Base-by-base conservation (phyloP, 108 stramenopile species). In the Skeletonema marinoi region DNA sequence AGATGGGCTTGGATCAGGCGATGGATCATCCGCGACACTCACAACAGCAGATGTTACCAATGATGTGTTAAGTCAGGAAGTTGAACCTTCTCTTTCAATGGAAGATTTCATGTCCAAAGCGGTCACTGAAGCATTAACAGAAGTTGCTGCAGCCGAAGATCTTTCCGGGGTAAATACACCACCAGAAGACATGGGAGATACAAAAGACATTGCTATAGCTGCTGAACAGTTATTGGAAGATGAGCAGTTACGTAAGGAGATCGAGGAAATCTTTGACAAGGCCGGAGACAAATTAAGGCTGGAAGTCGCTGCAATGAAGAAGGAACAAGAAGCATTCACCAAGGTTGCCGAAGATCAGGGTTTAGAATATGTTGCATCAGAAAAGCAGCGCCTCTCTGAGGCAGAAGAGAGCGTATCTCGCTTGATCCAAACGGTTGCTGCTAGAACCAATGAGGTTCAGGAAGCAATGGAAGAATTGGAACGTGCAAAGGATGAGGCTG, bases 381-480 rank as follows among this genome's bases (percentile, higher is more conserved):
- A 81, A 60, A 70, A 66, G 51, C 68, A 74, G 56, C 80, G 80
- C 16, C 68, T 81, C 46, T 42, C 80, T 14, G 80, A 81, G 64
- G 80, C 80, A 32, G 68, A 81, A 48, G 80, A 63, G 60, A 81
- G 80, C 70, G 80, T 74, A 0, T 56, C 68, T 33, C 73, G 73
- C 17, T 70, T 81, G 50, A 81, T 81, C 30, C 71, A 73, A 60
- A 81, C 74, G 38, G 80, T 81, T 14, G 68, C 80, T 56, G 42
- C 36, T 36, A 64, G 74, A 59, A 81, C 73, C 51, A 68, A 74
- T 17, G 66, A 73, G 51, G 80, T 81, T 12, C 80, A 74, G 56
- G 46, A 74, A 69, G 80, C 80, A 44, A 81, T 81, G 80, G 80
- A 74, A 21, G 80, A 74, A 32, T 70, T 81, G 65, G 80, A 81